Conservation (phyloP, 225 moss, liverwort and hornwort species). For the Rhytidiadelphus loreus region DNA sequence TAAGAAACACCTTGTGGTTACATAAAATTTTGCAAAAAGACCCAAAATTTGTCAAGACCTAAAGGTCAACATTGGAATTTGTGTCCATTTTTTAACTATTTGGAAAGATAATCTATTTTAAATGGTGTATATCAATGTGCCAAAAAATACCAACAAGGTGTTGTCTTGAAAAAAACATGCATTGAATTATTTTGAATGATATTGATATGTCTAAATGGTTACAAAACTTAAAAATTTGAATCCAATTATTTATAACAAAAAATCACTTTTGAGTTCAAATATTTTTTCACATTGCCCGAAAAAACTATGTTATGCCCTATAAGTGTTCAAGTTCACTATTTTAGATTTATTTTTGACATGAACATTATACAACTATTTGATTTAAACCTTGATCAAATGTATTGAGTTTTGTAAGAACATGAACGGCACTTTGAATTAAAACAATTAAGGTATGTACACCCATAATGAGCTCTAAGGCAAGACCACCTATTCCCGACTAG, state of each 20-base stretch:
- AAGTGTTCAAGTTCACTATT: too few species aligned
- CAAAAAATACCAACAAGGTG: neutral
- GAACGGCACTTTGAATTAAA: neutral
- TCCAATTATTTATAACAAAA: neutral
- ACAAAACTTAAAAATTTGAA: neutral
- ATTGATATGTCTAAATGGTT: neutral
- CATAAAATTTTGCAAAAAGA: neutral
- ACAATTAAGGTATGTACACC: neutral
- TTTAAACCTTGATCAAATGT: too few species aligned
- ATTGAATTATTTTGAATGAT: neutral
- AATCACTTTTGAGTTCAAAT: neutral
- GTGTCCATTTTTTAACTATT: accelerated
- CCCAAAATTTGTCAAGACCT: neutral
- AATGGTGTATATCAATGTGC: neutral
- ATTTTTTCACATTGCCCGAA: neutral
- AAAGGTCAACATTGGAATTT: neutral
- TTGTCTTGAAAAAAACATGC: neutral
- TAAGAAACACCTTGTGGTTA: neutral
- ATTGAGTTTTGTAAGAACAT: too few species aligned
- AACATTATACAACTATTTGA: too few species aligned
- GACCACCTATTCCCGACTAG: too few species aligned
- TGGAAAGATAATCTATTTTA: neutral
- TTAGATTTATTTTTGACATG: too few species aligned
- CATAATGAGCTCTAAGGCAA: neutral
- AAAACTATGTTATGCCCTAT: neutral